Base-by-base conservation (phyloP, 1,284 basidiomycete genomes). In the Ceratobasidium sp. region DNA sequence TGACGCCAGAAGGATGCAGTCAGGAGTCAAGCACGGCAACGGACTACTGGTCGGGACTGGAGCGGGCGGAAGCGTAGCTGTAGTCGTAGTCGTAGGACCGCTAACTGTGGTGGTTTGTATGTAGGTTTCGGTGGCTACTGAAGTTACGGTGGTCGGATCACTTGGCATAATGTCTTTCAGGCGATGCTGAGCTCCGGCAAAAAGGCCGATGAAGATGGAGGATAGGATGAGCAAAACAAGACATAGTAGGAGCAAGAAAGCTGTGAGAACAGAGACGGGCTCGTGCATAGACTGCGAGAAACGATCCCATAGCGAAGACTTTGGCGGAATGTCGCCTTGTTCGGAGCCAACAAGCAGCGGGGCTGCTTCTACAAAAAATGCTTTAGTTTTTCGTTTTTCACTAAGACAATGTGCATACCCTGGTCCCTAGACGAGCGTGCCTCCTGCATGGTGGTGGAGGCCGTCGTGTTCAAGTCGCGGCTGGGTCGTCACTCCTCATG, bases 201-300 rank as follows among this genome's bases (percentile, higher is more conserved):
- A 99, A 6, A 99, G 87, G 9, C 97, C 97, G 77, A 97, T 91
- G 83, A 98, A 97, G 27, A 95, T 89, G 24, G 93, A 92, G 76
- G 90, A 90, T 65, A 97, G 85, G 47, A 98, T 86, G 8, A 99
- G 87, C 72, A 98, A 87, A 41, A 94, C 80, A 75, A 99, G 87
- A 0, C 90, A 88, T 60, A 93, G 83, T 17, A 91, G 85, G 17
- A 95, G 89, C 0, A 99, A 89, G 72, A 95, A 85, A 84, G 95
- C 93, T 75, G 95, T 93, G 76, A 98, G 87, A n/a, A 90, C 87
- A 0, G 94, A 95, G 45, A 96, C 87, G 1, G 93, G 91, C 78
- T 94, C 91, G 75, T 93, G 81, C 7, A 82, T 78, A 5, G 82
- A 80, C 36, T 81, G 79, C 63, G 77, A 74, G 36, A 79, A 74